Evolutionary conservation across 345 rosid genomes (phyloP).

Genomic region (Melaleuca alternifolia): DNA sequence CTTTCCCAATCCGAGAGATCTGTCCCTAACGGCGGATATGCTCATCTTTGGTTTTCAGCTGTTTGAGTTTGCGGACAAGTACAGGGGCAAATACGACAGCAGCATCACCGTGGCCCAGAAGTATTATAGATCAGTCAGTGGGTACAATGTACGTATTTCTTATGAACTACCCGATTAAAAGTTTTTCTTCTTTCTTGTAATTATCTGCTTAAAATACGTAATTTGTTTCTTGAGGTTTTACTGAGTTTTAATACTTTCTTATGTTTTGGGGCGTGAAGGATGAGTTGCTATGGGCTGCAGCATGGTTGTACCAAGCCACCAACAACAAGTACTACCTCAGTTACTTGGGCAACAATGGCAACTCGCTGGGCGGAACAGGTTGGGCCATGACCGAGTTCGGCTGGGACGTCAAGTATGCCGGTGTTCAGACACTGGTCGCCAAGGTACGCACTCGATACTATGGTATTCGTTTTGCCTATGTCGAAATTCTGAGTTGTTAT

Average conservation of each 20-base stretch:
- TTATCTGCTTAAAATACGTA: neutral
- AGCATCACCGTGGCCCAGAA: slow-evolving; percentile 79
- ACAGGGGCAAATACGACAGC: slow-evolving; percentile 95
- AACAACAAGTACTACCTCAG: slow-evolving; percentile 59
- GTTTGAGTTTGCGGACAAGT: slow-evolving; percentile 87
- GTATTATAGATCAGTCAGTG: slow-evolving; percentile 79
- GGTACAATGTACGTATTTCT: slow-evolving; percentile 58
- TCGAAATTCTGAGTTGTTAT: neutral
- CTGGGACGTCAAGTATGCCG: slow-evolving; percentile 98
- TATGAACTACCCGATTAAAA: neutral
- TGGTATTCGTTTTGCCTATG: neutral
- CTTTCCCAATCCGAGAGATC: neutral
- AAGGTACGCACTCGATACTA: slow-evolving; percentile 32
- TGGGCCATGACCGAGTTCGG: slow-evolving; percentile 95
- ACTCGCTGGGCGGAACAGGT: slow-evolving; percentile 81
- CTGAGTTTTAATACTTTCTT: neutral
- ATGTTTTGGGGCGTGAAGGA: slow-evolving; percentile 33
- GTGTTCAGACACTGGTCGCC: slow-evolving; percentile 89
- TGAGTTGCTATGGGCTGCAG: slow-evolving; percentile 94
- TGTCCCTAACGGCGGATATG: neutral
- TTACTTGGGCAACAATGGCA: slow-evolving; percentile 81
- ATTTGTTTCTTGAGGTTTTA: neutral
- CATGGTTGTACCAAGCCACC: slow-evolving; percentile 90
- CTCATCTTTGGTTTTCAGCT: slow-evolving; percentile 32
- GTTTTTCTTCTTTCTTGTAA: neutral